Conservation (phyloP, 1,284 basidiomycete genomes). For the Malassezia equina region DNA sequence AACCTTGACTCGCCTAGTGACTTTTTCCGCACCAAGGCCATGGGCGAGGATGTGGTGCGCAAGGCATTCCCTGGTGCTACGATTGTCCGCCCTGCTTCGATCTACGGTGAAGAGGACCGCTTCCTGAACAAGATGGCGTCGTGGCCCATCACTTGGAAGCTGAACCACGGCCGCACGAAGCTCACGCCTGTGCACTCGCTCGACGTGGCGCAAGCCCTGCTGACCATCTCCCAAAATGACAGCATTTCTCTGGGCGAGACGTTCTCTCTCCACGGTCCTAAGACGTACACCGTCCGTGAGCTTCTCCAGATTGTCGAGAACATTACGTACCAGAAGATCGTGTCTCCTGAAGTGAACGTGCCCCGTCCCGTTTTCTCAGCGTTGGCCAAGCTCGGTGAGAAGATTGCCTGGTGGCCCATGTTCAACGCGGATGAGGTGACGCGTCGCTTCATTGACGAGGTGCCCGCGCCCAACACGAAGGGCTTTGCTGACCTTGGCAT, state of each 20-base stretch:
- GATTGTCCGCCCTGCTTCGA: conserved; percentile 70
- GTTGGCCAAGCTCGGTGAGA: conserved; percentile 61
- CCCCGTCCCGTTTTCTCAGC: conserved; percentile 65
- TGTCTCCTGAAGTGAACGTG: conserved; percentile 61
- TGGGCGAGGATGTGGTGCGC: conserved; percentile 79
- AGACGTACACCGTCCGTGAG: conserved; percentile 72
- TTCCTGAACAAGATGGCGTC: conserved; percentile 74
- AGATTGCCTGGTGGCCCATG: conserved; percentile 75
- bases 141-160: conserved; percentile 76
- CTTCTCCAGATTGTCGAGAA: conserved; percentile 70
- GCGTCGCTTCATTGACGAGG: conserved; percentile 76
- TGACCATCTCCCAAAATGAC: conserved; percentile 63
- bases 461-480: conserved; percentile 50
- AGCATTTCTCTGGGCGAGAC: conserved; percentile 58
- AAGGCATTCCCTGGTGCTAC: conserved; percentile 76
- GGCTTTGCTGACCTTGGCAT: conserved; percentile 54
- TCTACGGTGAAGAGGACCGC: conserved; percentile 93
- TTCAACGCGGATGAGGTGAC: conserved; percentile 82
- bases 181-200: conserved; percentile 84
- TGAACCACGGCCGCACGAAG: conserved; percentile 76
- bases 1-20: conserved; percentile 65
- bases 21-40: conserved; percentile 80
- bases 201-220: conserved; percentile 84
- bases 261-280: conserved; percentile 77
- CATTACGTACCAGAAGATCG: conserved; percentile 60